Conservation (phyloP, 139 green algal genomes). For the Tetradesmus obliquus region DNA sequence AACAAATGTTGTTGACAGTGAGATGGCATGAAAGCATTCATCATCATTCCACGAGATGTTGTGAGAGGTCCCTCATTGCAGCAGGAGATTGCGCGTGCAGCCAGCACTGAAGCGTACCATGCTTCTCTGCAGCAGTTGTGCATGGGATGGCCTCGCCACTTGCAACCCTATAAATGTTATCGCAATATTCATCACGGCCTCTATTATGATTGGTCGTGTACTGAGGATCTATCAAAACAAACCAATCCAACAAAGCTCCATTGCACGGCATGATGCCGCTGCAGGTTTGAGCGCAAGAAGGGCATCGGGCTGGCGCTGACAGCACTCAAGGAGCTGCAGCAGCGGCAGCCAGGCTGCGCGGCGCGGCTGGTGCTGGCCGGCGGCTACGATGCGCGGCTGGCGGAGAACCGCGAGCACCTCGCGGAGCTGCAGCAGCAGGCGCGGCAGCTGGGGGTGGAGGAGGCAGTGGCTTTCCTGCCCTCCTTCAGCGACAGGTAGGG, state of each 20-base stretch:
- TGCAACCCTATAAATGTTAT: too few species aligned
- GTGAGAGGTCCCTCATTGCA: too few species aligned
- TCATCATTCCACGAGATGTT: too few species aligned
- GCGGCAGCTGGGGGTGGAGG: conserved; percentile 61
- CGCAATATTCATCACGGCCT: too few species aligned
- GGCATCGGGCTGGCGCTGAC: conserved; percentile 87
- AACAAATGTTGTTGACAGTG: background rate
- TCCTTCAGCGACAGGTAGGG: conserved; percentile 86
- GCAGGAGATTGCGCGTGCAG: too few species aligned
- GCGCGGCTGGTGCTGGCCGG: conserved; percentile 51
- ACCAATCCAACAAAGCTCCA: too few species aligned
- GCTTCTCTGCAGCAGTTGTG: too few species aligned
- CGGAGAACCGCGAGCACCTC: conserved; percentile 92
- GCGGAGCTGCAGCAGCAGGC: conserved; percentile 78
- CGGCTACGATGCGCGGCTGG: conserved; percentile 90
- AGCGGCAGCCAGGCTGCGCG: background rate
- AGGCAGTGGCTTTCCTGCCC: conserved; percentile 84
- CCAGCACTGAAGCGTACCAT: too few species aligned
- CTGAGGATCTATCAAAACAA: too few species aligned
- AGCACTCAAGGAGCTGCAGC: conserved; percentile 72
- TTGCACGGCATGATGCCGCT: background rate
- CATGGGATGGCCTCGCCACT: too few species aligned
- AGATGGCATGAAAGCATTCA: too few species aligned
- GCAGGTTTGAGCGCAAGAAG: conserved; percentile 98
- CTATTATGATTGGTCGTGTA: too few species aligned